These are phyloP conservation scores for Suillus clintonianus DNA, from an alignment of 768 basidiomycete genomes.

Conservation along the genomic window DNA sequence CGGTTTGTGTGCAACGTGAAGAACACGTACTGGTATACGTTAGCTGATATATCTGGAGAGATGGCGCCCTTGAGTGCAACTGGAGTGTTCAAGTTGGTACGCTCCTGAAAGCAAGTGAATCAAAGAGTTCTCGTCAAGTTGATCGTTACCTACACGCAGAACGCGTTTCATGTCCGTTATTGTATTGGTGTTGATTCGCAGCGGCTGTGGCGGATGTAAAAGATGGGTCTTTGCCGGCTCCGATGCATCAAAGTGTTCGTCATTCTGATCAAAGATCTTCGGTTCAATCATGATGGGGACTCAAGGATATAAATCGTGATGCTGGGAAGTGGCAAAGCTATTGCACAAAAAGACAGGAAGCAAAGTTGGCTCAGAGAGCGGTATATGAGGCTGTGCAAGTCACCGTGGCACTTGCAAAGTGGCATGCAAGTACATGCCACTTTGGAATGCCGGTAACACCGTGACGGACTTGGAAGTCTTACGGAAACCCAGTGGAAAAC, in stretches of 20 bases:
- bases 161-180: slow-evolving; percentile 5
- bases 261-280: slow-evolving; percentile 25
- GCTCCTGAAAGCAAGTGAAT: slow-evolving; percentile 17
- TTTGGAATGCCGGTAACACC: not conserved
- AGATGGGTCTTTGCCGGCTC: not conserved
- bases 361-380: slow-evolving; percentile 16
- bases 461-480: slow-evolving; percentile 2
- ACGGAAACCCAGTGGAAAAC: not conserved
- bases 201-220: slow-evolving; percentile 11
- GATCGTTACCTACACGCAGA: slow-evolving; percentile 13
- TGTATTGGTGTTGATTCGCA: slow-evolving; percentile 18
- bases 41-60: slow-evolving; percentile 6
- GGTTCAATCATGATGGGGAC: slow-evolving; percentile 27
- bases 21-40: slow-evolving; percentile 19
- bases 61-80: slow-evolving; percentile 5
- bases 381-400: slow-evolving; percentile 8
- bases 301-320: slow-evolving; percentile 3
- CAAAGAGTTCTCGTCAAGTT: not conserved
- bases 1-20: slow-evolving; percentile 14
- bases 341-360: slow-evolving; percentile 16
- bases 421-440: too few relatives aligned
- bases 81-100: slow-evolving; percentile 15
- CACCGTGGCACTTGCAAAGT: not conserved
- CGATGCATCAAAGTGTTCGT: slow-evolving; percentile 19
- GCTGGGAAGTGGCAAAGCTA: slow-evolving; percentile 7